phyloP scores from a whole-genome alignment of 768 basidiomycete species.

The Rhodosporidiobolus odoratus region DNA sequence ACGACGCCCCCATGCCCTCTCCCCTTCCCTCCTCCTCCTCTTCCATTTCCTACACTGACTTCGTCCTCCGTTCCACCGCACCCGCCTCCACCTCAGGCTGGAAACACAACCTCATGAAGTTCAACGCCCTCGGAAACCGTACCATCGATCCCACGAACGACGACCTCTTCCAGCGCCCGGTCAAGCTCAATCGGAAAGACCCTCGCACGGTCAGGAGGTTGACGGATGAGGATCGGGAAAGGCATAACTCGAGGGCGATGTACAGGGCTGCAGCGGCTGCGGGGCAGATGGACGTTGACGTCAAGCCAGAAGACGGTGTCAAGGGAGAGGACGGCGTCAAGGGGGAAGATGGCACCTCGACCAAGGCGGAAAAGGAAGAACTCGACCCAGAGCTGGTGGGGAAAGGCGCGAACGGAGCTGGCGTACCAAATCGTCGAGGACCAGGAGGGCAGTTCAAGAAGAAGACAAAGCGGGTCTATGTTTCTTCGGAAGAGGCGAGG shows the following conservation, averaged over 20 bases:
- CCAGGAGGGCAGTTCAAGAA: slow-evolving; percentile 55
- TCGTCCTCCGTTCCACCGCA: slow-evolving; percentile 15
- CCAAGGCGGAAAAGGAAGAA: slow-evolving; percentile 21
- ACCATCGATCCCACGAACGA: slow-evolving; percentile 64
- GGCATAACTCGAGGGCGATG: slow-evolving; percentile 18
- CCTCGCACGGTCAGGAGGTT: slow-evolving; percentile 47
- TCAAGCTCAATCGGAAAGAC: slow-evolving; percentile 84
- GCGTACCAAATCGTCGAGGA: slow-evolving; percentile 3
- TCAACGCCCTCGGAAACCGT: slow-evolving; percentile 54
- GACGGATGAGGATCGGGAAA: slow-evolving; percentile 35
- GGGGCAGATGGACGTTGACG: slow-evolving; percentile 18
- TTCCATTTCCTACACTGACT: slow-evolving; percentile 16
- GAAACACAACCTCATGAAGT: slow-evolving; percentile 91
- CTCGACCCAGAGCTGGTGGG: slow-evolving; percentile 32
- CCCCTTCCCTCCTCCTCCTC: slow-evolving; percentile 7
- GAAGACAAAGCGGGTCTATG: slow-evolving; percentile 77
- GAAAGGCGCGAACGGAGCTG: slow-evolving; percentile 19
- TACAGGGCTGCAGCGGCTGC: slow-evolving; percentile 5
- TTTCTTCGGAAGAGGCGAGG: slow-evolving; percentile 68
- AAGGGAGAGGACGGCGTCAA: slow-evolving; percentile 5
- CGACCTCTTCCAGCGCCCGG: slow-evolving; percentile 62
- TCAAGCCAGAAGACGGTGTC: not conserved
- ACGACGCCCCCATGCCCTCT: not conserved
- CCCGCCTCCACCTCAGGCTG: slow-evolving; percentile 52
- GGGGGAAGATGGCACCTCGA: slow-evolving; percentile 6